Evolutionary conservation across 2,329 filamentous ascomycete species (phyloP), one percentile per base, ranked within the genome.

Genomic region (Cercospora canescens): DNA sequence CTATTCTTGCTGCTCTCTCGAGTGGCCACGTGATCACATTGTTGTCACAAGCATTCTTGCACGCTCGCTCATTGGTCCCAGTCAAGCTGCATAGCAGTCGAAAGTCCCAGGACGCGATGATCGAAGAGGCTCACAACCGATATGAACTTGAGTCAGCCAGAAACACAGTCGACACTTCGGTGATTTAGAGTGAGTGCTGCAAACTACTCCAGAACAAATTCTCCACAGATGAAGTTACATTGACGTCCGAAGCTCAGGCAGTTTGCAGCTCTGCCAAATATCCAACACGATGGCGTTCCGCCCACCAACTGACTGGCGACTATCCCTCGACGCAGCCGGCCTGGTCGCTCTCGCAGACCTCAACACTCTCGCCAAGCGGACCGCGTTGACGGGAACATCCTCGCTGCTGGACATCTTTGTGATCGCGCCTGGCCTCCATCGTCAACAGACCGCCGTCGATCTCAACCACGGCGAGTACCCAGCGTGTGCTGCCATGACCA

Each of bases 261-360:
- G n/a, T n/a, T n/a, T n/a, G n/a, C n/a, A n/a, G n/a, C n/a, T n/a
- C n/a, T n/a, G n/a, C n/a, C 21, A 26, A 48, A 48, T 26, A 26
- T 6, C 14, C 41, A 26, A 50, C 45, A 52, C 45, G 4, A 52
- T 52, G 45, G 24, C 45, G 6, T 12, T 52, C 8, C 45, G 45
- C 26, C 24, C 45, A 30, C 24, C 45, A 4, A 52, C 45, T 14
- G 12, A 52, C 45, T 52, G 45, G 45, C 45, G 45, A 9, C 16
- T 56, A 12, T 56, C 52, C 7, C 69, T 61, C 41, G 70, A 72
- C 35, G 81, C 85, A 1, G 82, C 83, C 8, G 87, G 86, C 7
- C 81, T 89, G 8, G 77, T 89, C 24, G 85, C 85, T 7, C 82
- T 89, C 16, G 87, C 87, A 3, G 86, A 89, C 66, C 81, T 89